Evolutionary conservation across 2,329 filamentous ascomycete species (phyloP), one percentile per base, ranked within the genome.

Genomic region (Chaetomiaceae sp.): DNA sequence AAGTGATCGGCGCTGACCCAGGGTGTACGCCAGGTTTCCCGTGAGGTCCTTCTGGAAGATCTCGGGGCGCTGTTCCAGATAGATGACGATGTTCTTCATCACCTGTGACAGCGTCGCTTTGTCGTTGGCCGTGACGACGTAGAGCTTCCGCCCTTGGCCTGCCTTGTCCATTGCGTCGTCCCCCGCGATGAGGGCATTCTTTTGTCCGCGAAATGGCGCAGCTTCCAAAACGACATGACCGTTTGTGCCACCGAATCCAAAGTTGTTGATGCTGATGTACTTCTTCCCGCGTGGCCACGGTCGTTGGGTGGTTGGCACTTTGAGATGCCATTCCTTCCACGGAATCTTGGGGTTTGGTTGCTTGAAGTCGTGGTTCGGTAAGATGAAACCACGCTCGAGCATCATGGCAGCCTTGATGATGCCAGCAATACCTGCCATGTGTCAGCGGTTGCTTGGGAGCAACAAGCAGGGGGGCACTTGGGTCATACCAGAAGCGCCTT

Each of bases 381-480:
- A 60, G 22, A 77, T 68, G 47, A 73, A 71, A 5, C 68, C 69
- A 43, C 69, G 66, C 51, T 77, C 72, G 1, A 78, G 64, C 65
- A 73, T 74, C 48, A 78, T 50, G 1, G 69, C 67, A 0, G 72
- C 68, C 58, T 78, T 78, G 52, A 78, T 74, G 15, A 78, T 58
- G 4, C 68, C 71, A 1, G 70, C 65, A 15, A 78, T 68, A n/a
- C 75, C 73, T 57, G 17, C 8, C 14, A 9, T 3, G 12, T 20
- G 45, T 49, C 18, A 55, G 45, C 15, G 17, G 17, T 6, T 17
- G 11, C 9, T 14, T 19, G 1, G 20, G 11, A 18, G 3, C n/a
- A 24, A n/a, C 1, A 10, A n/a, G 2, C 4, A n/a, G n/a, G n/a
- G n/a, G n/a, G 10, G 18, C n/a, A 6, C 3, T 3, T 17, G 26